Evolutionary conservation across 495 filamentous ascomycete genomes (phyloP).

Genomic region (Hyphodiscus hymeniophilus): DNA sequence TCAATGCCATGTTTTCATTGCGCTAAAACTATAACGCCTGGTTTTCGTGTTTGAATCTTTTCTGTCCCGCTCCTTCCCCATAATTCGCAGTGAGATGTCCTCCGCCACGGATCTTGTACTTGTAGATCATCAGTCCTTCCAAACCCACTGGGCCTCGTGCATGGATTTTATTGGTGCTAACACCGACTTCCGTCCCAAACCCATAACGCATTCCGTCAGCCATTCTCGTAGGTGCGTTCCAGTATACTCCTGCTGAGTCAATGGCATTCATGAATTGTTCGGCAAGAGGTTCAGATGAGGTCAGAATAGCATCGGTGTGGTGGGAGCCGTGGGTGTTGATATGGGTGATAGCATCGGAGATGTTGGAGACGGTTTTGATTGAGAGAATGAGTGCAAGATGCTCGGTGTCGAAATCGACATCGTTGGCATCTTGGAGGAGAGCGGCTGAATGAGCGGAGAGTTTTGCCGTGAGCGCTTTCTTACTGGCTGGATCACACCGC

Average conservation of each 20-base stretch:
- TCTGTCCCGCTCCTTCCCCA: constrained; percentile 57
- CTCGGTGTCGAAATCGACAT: constrained; percentile 76
- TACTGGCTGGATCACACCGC: constrained; percentile 68
- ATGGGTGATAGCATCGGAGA: constrained; percentile 71
- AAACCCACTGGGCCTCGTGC: constrained; percentile 87
- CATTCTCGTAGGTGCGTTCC: constrained; percentile 92
- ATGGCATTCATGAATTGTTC: constrained; percentile 73
- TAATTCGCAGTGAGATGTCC: constrained; percentile 74
- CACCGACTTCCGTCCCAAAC: constrained; percentile 96
- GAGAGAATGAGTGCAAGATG: constrained; percentile 82
- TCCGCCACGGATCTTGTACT: constrained; percentile 76
- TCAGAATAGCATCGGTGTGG: constrained; percentile 91
- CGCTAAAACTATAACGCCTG: constrained; percentile 8
- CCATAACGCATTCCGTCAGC: constrained; percentile 95
- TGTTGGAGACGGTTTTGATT: constrained; percentile 62
- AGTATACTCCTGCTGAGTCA: constrained; percentile 90
- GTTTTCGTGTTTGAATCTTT: constrained; percentile 58
- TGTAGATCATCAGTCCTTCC: constrained; percentile 93
- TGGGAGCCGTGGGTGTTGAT: constrained; percentile 90
- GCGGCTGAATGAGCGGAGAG: constrained; percentile 25
- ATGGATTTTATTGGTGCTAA: constrained; percentile 98
- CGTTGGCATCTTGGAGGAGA: constrained; percentile 52
- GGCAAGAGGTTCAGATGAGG: constrained; percentile 53
- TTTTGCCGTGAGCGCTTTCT: constrained; percentile 42
- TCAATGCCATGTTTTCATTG: background rate